Conservation (phyloP, 495 filamentous ascomycete genomes). For the Viridothelium virens region DNA sequence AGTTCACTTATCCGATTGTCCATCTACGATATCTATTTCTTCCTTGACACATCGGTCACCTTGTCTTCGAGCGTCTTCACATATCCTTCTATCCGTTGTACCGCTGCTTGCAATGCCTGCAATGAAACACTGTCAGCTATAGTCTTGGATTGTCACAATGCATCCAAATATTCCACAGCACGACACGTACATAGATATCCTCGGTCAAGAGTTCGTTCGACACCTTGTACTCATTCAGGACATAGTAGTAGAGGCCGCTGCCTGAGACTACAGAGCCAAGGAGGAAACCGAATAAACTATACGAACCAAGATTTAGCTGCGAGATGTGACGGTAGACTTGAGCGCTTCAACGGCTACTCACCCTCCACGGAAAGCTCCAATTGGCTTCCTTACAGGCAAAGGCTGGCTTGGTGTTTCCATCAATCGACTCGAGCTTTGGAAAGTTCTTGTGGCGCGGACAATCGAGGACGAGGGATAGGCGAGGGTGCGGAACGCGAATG, state of each 20-base stretch:
- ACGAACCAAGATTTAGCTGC: background rate
- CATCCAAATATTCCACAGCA: background rate
- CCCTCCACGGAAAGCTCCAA: conserved; percentile 12
- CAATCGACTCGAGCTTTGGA: conserved; percentile 9
- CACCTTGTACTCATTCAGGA: conserved; percentile 84
- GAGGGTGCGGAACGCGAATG: background rate
- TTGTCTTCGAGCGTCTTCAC: conserved; percentile 74
- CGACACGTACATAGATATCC: conserved; percentile 81
- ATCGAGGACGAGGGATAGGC: background rate
- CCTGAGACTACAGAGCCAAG: conserved; percentile 74
- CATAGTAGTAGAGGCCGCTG: conserved; percentile 78
- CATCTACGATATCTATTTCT: conserved; percentile 37
- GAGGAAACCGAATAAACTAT: conserved; percentile 87
- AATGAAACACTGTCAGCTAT: background rate
- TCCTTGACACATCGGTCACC: conserved; percentile 60
- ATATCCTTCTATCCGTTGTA: conserved; percentile 76
- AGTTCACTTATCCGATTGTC: background rate
- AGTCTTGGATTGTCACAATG: background rate
- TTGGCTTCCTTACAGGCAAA: background rate
- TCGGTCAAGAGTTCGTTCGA: conserved; percentile 91
- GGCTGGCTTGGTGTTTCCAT: conserved; percentile 2
- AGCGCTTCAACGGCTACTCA: background rate
- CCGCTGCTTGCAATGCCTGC: conserved; percentile 80
- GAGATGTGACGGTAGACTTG: too few relatives aligned
- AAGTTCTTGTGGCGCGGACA: background rate